Conservation (phyloP, 345 rosid species). For the Murraya paniculata region DNA sequence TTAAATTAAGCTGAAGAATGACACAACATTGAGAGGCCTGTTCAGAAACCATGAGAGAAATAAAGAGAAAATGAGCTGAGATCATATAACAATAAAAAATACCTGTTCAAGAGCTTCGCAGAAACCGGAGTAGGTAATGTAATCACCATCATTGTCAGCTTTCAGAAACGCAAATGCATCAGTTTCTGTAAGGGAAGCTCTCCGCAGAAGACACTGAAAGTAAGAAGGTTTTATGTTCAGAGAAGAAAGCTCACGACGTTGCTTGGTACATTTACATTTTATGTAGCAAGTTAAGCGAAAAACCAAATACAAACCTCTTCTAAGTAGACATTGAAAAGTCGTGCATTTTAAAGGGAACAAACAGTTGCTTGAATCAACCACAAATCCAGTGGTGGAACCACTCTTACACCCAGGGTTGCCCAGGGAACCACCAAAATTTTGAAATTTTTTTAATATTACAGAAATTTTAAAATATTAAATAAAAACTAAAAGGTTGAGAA, state of each 20-base stretch:
- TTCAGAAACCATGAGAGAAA: not conserved
- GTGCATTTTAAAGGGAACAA: not conserved
- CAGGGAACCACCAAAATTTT: no score
- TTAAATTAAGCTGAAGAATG: slow-evolving; percentile 60
- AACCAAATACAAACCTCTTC: not conserved
- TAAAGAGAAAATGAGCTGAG: not conserved
- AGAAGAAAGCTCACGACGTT: slow-evolving; percentile 15
- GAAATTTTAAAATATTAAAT: no score
- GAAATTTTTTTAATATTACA: no score
- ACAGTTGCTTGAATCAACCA: not conserved
- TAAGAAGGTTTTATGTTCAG: slow-evolving; percentile 18
- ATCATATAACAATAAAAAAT: not conserved
- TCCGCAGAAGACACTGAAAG: slow-evolving; percentile 62
- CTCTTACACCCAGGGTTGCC: no score
- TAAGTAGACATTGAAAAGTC: not conserved
- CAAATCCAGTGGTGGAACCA: not conserved
- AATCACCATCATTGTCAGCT: slow-evolving; percentile 53
- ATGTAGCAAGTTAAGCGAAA: not conserved
- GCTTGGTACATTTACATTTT: not conserved
- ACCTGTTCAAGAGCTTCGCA: slow-evolving; percentile 88
- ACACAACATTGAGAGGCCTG: slow-evolving; percentile 8
- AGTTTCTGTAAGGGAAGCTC: slow-evolving; percentile 65
- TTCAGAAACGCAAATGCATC: slow-evolving; percentile 77
- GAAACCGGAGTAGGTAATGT: slow-evolving; percentile 64
- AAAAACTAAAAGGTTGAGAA: no score